Base-by-base conservation (phyloP, 495 filamentous ascomycete species). In the Hypoxylon subgilvum region DNA sequence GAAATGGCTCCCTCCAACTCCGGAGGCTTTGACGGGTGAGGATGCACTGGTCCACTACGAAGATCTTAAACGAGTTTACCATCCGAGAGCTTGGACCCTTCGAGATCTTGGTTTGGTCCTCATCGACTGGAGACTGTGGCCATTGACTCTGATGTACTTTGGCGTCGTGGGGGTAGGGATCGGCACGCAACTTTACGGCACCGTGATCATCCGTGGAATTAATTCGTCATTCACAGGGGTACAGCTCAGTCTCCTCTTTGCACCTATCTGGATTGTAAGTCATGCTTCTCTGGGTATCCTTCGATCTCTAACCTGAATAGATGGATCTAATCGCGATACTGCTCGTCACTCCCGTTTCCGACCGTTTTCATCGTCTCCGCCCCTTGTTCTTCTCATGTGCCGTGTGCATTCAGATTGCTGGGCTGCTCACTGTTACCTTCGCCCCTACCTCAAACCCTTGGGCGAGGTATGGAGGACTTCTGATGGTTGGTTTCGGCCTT, bases 131-230 rank as follows among this genome's bases (percentile, higher is more conserved):
- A 82, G 90, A 2, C 72, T 96, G 14, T 96, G 88, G 87, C 91
- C 91, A 0, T 69, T 96, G 46, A 77, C 87, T 6, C 61, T 93
- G 30, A 96, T 96, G 92, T 96, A 96, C 71, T 96, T 96, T 71
- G 91, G 91, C 12, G 91, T 96, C 6, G 91, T 96, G 4, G 91
- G 91, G 22, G 91, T 95, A 5, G 91, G 91, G 1, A 94, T 95
- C 45, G 91, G 91, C 32, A 88, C 90, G 1, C 91, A 96, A 74
- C 83, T 86, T 38, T 96, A 96, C 65, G 88, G 86, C 43, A 93
- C 85, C 2, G 80, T 96, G 28, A 96, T 96, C 63, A 94, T 96
- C 67, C 77, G 84, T 36, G 84, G 84, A 3, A 92, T 90, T 50
- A 86, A 94, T 63, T 80, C 87, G 1, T 73, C 73, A 0, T 79